A percentile compares a stretch with the other conserved stretches of the same genome.
Conservation (phyloP, 2,329 filamentous ascomycete species). For the Pseudofabraea citricarpa region DNA sequence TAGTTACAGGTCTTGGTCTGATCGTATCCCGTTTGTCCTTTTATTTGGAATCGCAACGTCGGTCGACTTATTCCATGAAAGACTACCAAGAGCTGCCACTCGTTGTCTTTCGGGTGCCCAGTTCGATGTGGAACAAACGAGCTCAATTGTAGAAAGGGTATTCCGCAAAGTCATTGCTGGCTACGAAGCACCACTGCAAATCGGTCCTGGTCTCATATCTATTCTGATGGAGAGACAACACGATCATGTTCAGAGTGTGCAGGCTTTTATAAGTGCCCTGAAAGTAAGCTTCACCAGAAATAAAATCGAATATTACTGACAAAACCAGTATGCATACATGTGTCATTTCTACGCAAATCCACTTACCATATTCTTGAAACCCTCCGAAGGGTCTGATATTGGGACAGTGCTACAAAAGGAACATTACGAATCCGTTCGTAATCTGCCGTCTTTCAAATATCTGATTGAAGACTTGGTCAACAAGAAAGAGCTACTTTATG, state of each 20-base stretch:
- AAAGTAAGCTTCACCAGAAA: conserved; percentile 43
- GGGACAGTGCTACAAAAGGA: conserved; percentile 43
- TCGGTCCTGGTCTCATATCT: conserved; percentile 60
- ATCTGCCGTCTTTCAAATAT: conserved; percentile 63
- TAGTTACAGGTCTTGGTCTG: conserved; percentile 54
- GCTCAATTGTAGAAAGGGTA: conserved; percentile 66
- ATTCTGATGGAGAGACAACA: conserved; percentile 66
- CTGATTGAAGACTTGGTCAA: conserved; percentile 45
- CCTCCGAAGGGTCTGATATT: conserved; percentile 27
- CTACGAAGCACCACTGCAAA: conserved; percentile 47
- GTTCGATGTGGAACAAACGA: conserved; percentile 73
- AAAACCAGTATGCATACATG: conserved; percentile 71
- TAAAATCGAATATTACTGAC: conserved; percentile 5
- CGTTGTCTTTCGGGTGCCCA: conserved; percentile 64
- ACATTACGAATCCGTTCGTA: conserved; percentile 64
- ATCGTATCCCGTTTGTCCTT: conserved; percentile 71
- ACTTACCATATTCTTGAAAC: conserved; percentile 57
- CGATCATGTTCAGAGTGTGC: conserved; percentile 72
- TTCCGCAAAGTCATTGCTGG: conserved; percentile 62
- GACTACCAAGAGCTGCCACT: conserved; percentile 64
- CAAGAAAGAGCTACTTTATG: conserved; percentile 34
- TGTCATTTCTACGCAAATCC: conserved; percentile 79
- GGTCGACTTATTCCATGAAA: conserved; percentile 71
- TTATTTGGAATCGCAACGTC: conserved; percentile 80
- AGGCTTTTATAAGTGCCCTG: conserved; percentile 64